These are phyloP conservation scores for Pelargonium nanum DNA, from an alignment of 345 rosid genomes.

Conservation along the genomic window DNA sequence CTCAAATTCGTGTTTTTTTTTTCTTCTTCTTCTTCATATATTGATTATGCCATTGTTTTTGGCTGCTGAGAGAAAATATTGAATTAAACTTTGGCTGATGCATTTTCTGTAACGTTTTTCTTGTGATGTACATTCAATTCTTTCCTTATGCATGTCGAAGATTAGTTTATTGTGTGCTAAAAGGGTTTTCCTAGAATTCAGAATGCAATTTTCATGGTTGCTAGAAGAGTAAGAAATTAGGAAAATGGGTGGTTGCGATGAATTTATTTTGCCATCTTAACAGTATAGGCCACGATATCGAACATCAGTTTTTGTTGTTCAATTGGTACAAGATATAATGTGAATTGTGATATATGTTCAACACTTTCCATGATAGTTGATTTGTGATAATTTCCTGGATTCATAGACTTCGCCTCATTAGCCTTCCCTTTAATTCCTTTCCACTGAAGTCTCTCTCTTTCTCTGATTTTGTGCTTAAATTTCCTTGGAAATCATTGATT, in stretches of 20 bases:
- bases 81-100: conserved; percentile 1
- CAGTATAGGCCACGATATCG: background rate
- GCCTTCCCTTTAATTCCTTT: background rate
- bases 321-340: background rate
- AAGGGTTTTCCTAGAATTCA: background rate
- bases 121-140: background rate
- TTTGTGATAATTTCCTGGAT: background rate
- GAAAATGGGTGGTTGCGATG: too few relatives aligned
- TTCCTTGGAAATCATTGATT: background rate
- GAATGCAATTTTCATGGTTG: background rate
- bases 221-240: background rate
- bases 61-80: background rate
- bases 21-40: too few relatives aligned
- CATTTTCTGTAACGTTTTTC: conserved; percentile 1
- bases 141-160: background rate
- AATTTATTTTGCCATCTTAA: too few relatives aligned
- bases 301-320: background rate
- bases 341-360: background rate
- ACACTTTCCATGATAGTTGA: background rate
- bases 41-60: background rate
- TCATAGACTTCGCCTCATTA: background rate
- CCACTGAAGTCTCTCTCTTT: background rate
- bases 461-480: background rate
- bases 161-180: background rate
- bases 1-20: too few relatives aligned